Conservation (phyloP, 2,329 filamentous ascomycete species). For the Phoma sp. region DNA sequence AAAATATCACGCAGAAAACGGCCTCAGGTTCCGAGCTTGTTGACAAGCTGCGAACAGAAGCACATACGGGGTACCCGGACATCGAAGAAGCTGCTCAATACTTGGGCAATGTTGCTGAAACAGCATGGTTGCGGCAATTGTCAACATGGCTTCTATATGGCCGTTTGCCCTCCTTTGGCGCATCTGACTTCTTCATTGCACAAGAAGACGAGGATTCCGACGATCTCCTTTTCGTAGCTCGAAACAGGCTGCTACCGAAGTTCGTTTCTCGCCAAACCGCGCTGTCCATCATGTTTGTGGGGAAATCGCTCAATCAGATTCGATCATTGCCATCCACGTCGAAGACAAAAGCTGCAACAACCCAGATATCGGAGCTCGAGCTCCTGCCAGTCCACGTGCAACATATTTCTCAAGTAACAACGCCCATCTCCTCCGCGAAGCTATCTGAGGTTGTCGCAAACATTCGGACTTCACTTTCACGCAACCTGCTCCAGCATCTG, state of each 20-base stretch:
- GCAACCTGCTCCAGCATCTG: slow-evolving; percentile 82
- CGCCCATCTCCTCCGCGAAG: slow-evolving; percentile 75
- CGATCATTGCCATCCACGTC: slow-evolving; percentile 53
- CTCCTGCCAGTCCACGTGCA: slow-evolving; percentile 73
- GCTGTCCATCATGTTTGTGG: slow-evolving; percentile 87
- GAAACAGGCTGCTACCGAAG: slow-evolving; percentile 69
- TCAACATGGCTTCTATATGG: slow-evolving; percentile 93
- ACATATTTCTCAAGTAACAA: slow-evolving; percentile 71
- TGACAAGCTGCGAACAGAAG: slow-evolving; percentile 75
- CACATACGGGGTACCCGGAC: slow-evolving; percentile 88
- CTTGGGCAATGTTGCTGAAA: slow-evolving; percentile 80
- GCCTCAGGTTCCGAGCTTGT: slow-evolving; percentile 78
- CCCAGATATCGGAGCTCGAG: slow-evolving; percentile 58
- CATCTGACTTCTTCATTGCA: slow-evolving; percentile 84
- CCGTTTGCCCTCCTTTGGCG: slow-evolving; percentile 77
- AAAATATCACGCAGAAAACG: slow-evolving; percentile 19
- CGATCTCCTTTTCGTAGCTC: slow-evolving; percentile 39
- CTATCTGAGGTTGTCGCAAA: slow-evolving; percentile 76
- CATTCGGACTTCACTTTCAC: slow-evolving; percentile 82
- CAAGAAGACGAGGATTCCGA: slow-evolving; percentile 44
- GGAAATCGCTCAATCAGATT: slow-evolving; percentile 86
- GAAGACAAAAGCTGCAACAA: slow-evolving; percentile 35
- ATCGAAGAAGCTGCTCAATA: slow-evolving; percentile 78
- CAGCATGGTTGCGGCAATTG: slow-evolving; percentile 88
- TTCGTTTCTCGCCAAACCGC: slow-evolving; percentile 80